Conservation (phyloP, 495 filamentous ascomycete species). For the Aspergillus cristatus region DNA sequence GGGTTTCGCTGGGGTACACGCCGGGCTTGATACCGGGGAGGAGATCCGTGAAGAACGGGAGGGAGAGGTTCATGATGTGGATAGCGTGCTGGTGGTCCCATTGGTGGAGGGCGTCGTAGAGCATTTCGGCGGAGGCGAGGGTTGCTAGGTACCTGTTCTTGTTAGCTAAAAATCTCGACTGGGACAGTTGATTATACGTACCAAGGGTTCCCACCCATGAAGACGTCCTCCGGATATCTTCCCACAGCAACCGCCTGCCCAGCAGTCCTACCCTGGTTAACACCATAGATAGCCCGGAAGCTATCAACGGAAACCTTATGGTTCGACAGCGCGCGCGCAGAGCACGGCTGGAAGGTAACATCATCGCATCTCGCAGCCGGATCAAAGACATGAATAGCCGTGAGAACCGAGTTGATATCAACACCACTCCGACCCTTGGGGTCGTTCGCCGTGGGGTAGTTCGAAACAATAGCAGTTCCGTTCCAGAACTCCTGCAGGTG, state of each 20-base stretch:
- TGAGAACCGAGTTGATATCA: constrained; percentile 50
- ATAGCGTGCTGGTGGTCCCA: constrained; percentile 39
- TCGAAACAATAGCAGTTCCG: constrained; percentile 31
- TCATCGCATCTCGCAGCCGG: constrained; percentile 35
- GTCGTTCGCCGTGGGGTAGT: constrained; percentile 32
- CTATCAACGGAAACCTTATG: constrained; percentile 39
- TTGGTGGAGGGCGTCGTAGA: constrained; percentile 38
- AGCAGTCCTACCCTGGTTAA: constrained; percentile 22
- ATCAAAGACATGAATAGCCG: constrained; percentile 52
- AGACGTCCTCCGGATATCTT: constrained; percentile 29
- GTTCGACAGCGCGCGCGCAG: constrained; percentile 35
- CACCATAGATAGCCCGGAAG: constrained; percentile 37
- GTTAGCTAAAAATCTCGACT: not conserved
- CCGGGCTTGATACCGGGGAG: constrained; percentile 29
- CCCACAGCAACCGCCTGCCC: constrained; percentile 44
- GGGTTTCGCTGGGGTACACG: constrained; percentile 23
- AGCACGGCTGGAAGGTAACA: constrained; percentile 40
- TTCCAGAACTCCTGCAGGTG: constrained; percentile 41
- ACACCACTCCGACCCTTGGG: constrained; percentile 33
- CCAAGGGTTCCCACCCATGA: constrained; percentile 52
- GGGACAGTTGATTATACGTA: constrained; percentile 35
- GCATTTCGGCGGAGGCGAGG: constrained; percentile 29
- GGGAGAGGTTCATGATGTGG: constrained; percentile 29
- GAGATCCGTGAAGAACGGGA: constrained; percentile 34
- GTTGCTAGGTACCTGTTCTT: constrained; percentile 25